These are phyloP conservation scores for Rhodotorula sp. DNA, from an alignment of 1,284 basidiomycete species.

Conservation along the genomic window DNA sequence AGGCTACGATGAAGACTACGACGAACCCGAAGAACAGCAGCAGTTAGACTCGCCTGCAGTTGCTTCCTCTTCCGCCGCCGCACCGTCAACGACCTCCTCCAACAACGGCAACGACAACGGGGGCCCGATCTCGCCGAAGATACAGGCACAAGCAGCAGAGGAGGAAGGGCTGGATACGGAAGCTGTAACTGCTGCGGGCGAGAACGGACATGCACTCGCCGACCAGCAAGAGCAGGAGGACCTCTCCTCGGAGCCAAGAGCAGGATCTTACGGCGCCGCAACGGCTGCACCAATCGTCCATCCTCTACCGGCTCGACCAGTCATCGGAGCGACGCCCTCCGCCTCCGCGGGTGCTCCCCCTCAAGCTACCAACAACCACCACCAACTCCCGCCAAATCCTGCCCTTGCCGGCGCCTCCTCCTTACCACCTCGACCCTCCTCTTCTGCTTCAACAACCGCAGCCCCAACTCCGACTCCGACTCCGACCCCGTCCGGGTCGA, in stretches of 20 bases:
- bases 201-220: not conserved
- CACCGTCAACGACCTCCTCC: not conserved
- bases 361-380: not conserved
- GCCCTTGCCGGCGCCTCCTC: not conserved
- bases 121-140: not conserved
- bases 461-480: not conserved
- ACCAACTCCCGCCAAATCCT: not conserved
- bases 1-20: slow-evolving; percentile 1
- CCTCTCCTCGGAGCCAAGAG: not conserved
- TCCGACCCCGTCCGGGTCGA: not conserved
- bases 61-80: not conserved
- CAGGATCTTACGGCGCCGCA: not conserved
- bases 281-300: not conserved
- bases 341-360: not conserved
- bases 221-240: not conserved
- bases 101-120: not conserved
- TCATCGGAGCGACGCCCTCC: not conserved
- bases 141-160: not conserved
- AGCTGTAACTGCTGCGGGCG: not conserved
- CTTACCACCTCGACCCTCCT: not conserved
- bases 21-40: not conserved
- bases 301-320: not conserved
- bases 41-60: not conserved
- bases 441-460: not conserved
- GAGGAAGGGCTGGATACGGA: not conserved